Evolutionary conservation across 2,329 filamentous ascomycete species (phyloP).

Genomic region (Cephalotrichum gorgonifer): DNA sequence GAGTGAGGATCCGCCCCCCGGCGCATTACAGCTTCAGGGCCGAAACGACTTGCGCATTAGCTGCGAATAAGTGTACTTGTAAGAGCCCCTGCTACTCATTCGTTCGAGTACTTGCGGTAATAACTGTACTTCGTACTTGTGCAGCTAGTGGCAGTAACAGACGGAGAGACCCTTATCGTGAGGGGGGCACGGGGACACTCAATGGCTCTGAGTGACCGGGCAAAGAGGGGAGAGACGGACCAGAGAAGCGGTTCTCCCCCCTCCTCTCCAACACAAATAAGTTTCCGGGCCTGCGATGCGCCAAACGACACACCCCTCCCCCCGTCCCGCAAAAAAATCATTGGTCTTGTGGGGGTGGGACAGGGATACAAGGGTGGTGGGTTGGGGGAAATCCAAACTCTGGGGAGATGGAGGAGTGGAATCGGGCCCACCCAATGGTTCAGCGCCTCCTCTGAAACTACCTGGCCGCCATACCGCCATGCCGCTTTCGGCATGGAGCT

Average conservation of each 20-base stretch:
- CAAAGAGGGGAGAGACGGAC: not conserved
- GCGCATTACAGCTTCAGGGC: not conserved
- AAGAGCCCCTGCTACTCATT: too few relatives aligned
- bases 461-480: conserved; percentile 1
- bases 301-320: not conserved
- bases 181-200: not conserved
- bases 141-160: not conserved
- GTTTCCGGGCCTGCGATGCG: conserved; percentile 6
- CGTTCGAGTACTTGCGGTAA: too few relatives aligned
- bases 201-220: not conserved
- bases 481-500: not conserved
- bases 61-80: not conserved
- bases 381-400: not conserved
- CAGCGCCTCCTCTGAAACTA: not conserved
- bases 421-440: not conserved
- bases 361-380: too few relatives aligned
- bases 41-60: not conserved
- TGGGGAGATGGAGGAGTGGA: not conserved
- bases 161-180: not conserved
- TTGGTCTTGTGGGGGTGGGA: not conserved
- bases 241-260: not conserved
- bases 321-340: not conserved
- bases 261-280: too few relatives aligned
- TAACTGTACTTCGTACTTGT: too few relatives aligned
- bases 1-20: not conserved